phyloP scores from a whole-genome alignment of 208 protist species.

The Porcisia hertigi region DNA sequence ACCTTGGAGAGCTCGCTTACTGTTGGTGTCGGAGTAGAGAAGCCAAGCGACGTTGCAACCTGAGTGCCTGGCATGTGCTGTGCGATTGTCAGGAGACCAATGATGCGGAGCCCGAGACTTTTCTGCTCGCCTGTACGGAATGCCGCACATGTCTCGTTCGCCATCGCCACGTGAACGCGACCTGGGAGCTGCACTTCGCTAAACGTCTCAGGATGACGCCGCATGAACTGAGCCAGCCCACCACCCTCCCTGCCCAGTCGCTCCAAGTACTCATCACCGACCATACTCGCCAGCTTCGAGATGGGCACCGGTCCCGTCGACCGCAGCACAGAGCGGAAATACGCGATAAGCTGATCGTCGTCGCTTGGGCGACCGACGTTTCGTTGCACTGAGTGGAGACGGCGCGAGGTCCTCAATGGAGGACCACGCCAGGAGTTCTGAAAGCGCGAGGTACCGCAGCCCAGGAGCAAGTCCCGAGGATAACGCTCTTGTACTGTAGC shows the following conservation, averaged over 20 bases:
- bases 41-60: constrained; percentile 7
- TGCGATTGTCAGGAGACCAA: constrained; percentile 42
- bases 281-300: constrained; percentile 45
- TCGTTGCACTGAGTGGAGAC: not conserved
- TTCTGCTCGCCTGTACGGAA: constrained; percentile 27
- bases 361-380: not conserved
- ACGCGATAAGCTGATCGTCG: not conserved
- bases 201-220: constrained; percentile 17
- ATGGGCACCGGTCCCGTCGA: constrained; percentile 61
- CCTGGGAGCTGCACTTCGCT: constrained; percentile 37
- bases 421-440: not conserved
- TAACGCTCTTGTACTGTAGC: not conserved
- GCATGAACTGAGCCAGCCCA: constrained; percentile 39
- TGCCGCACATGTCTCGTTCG: constrained; percentile 5
- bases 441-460: not conserved
- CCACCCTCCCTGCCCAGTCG: constrained; percentile 21
- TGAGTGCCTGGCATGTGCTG: constrained; percentile 32
- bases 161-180: constrained; percentile 41
- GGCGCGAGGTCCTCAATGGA: not conserved
- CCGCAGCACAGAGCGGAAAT: constrained; percentile 10
- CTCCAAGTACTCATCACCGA: constrained; percentile 71
- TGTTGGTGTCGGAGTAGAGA: constrained; percentile 18
- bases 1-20: constrained; percentile 11
- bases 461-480: not conserved
- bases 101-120: constrained; percentile 25